Percentiles rank a stretch among this genome's conserved stretches.
Conservation (phyloP, 2,329 filamentous ascomycete genomes). For the Paraphaeosphaeria minitans region DNA sequence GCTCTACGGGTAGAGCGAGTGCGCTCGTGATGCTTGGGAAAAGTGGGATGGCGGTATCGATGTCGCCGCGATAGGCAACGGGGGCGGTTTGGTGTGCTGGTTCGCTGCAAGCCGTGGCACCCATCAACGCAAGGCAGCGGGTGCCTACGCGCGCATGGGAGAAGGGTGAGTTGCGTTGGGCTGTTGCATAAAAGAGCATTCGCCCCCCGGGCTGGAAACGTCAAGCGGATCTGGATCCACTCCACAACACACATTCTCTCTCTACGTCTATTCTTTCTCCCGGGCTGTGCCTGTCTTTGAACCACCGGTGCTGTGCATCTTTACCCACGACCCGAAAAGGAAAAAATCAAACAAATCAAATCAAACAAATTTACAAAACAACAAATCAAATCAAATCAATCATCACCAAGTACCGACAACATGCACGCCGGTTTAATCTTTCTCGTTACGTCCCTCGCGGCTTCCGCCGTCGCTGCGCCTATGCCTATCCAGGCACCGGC, state of each 20-base stretch:
- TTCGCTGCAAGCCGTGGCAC: not conserved
- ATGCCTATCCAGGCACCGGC: not conserved
- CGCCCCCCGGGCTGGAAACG: slow-evolving; percentile 1
- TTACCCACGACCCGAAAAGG: not conserved
- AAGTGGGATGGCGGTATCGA: slow-evolving; percentile 5
- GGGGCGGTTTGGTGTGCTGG: slow-evolving; percentile 6
- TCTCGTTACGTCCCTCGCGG: slow-evolving; percentile 1
- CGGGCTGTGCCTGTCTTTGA: slow-evolving; percentile 11
- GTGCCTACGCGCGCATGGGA: slow-evolving; percentile 1
- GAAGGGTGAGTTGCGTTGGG: too few species aligned
- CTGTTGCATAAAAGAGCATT: slow-evolving; percentile 5
- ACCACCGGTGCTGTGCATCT: slow-evolving; percentile 5
- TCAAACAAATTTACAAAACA: not conserved
- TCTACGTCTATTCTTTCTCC: slow-evolving; percentile 4
- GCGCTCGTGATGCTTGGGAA: slow-evolving; percentile 3
- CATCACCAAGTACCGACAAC: slow-evolving; percentile 6
- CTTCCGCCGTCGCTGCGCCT: slow-evolving; percentile 3
- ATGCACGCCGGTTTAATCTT: slow-evolving; percentile 10
- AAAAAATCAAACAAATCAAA: slow-evolving; percentile 1
- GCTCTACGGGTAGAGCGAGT: not conserved
- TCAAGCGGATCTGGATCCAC: slow-evolving; percentile 14
- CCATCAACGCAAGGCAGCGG: not conserved
- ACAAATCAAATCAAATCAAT: not conserved
- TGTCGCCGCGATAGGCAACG: slow-evolving; percentile 2
- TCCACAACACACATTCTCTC: slow-evolving; percentile 9